Evolutionary conservation across 768 basidiomycete species (phyloP), one percentile per base, ranked within the genome.

Genomic region (Collybia sordida): DNA sequence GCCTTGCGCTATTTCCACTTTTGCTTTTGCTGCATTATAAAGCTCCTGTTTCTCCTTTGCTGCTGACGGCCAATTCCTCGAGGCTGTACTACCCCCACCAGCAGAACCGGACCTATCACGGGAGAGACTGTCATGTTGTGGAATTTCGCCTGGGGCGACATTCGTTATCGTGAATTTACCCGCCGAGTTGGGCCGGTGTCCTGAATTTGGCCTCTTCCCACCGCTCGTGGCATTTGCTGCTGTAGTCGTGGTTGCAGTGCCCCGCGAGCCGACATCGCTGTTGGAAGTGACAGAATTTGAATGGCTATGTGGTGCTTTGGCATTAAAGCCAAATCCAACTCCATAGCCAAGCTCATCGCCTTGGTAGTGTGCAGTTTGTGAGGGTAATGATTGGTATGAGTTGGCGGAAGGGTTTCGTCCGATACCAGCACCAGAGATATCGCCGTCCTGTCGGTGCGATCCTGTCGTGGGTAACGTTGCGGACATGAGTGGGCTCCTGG

Each of bases 1-100:
- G 2, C 72, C 80, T 55, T 87, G 88, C 3, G 75, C 73, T 47
- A 69, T 75, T 50, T 77, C 80, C 6, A 83, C 89, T 25, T 74
- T 77, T 0, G 73, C 76, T 58, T 80, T 79, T 0, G 89, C 88
- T 14, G 77, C 62, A 51, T 88, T 80, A 62, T 80, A 90, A 35
- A 88, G 64, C 42, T 72, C 72, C 15, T 77, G 63, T 60, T 93
- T 92, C 67, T 93, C 90, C 18, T 83, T 80, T 63, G 72, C 74
- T 6, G 79, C 77, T 15, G 60, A 72, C 4, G 73, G 73, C 87
- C 88, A 92, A 31, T 31, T 31, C 9, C 31, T 7, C 31, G 9
- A 31, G 5, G 31, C 14, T 11, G 31, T 11, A 14, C 31, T 31
- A 18, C 59, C 50, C 19, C 54, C 17, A 43, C 52, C 39, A 25